These are phyloP conservation scores for Epithemia pelagica DNA, from an alignment of 108 stramenopile species.

Conservation along the genomic window DNA sequence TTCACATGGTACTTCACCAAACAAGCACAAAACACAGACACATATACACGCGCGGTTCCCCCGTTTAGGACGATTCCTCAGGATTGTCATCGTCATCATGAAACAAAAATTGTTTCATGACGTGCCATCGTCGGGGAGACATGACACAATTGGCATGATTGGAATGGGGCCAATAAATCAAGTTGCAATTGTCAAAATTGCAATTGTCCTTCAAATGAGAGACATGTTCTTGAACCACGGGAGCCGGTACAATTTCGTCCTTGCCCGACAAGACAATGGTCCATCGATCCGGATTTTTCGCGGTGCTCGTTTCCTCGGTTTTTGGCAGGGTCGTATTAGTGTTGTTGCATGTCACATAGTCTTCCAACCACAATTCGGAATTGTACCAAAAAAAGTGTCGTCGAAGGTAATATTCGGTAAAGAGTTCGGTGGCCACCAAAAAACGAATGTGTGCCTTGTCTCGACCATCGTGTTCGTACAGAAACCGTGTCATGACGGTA, in stretches of 20 bases:
- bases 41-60: too few relatives aligned
- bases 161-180: slow-evolving; percentile 19
- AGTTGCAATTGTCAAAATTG: neutral
- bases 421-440: slow-evolving; percentile 63
- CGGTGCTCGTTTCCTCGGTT: neutral
- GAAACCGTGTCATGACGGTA: slow-evolving; percentile 78
- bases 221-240: slow-evolving; percentile 30
- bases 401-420: slow-evolving; percentile 70
- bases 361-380: slow-evolving; percentile 80
- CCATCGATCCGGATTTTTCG: neutral
- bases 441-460: slow-evolving; percentile 30
- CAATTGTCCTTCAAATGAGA: neutral
- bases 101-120: slow-evolving; percentile 3
- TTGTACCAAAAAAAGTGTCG: slow-evolving; percentile 89
- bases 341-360: slow-evolving; percentile 25
- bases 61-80: too few relatives aligned
- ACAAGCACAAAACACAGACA: too few relatives aligned
- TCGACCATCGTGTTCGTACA: slow-evolving; percentile 43
- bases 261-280: slow-evolving; percentile 54
- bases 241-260: slow-evolving; percentile 69
- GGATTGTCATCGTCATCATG: too few relatives aligned
- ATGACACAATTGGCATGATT: slow-evolving; percentile 23
- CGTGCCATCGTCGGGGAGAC: slow-evolving; percentile 15
- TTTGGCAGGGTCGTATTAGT: slow-evolving; percentile 9
- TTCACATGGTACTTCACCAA: too few relatives aligned